Evolutionary conservation across 768 basidiomycete genomes (phyloP), one percentile per base, ranked within the genome.

Genomic region (Amylocystis lapponica): DNA sequence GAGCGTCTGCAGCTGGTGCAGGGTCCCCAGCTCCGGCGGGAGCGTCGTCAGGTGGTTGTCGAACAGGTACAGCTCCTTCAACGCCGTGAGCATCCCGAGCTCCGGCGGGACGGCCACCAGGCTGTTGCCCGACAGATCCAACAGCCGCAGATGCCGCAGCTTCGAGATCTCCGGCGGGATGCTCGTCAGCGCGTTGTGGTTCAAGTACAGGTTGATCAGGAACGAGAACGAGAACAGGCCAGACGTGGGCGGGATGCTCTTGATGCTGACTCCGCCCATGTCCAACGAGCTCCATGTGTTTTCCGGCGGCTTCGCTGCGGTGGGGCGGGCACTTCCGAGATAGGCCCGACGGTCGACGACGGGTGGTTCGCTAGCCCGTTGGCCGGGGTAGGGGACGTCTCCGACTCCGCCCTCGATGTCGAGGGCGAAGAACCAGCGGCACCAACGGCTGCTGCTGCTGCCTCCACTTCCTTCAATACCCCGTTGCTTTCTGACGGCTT

Each of bases 201-300:
- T 97, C 62, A 99, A 86, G 67, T 94, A 97, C 37, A 99, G 83
- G 49, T 83, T 86, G 53, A 85, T 86, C 46, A 99, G 83, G 73
- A 93, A 96, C n/a, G 80, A 79, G 70, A 95, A 97, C 7, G 80
- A 69, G 64, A 88, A 89, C 32, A 90, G 70, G 21, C 81, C 83
- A 35, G 83, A 86, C 6, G 67, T 72, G 5, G 81, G 67, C 27
- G 94, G 88, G 39, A 99, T 73, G 51, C 86, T 90, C 74, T 94
- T 95, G 59, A 99, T 81, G 51, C 81, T 79, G 52, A 96, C 83
- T 13, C 96, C 96, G 41, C 96, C 95, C 81, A 99, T 90, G 66
- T 99, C 96, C 36, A 99, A 69, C 16, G 89, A 88, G 22, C 68
- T 84, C 94, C 95, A 99, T 10, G 77, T 79, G 64, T 80, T 86